A percentile compares a stretch with the other conserved stretches of the same genome.
phyloP scores from a whole-genome alignment of 129 eudicot genomes.

The Calendula officinalis region DNA sequence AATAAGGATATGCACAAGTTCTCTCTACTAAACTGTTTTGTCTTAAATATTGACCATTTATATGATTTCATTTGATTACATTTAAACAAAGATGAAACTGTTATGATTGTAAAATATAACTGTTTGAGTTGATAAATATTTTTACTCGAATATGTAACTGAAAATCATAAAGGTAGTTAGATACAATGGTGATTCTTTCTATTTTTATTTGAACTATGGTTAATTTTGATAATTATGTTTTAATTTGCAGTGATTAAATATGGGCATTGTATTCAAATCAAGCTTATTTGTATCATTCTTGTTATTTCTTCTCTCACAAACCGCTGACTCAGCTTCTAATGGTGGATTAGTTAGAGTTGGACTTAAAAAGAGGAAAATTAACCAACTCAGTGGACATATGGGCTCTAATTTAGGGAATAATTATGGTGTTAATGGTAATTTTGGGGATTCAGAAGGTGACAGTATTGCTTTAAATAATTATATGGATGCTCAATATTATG shows the following conservation, averaged over 20 bases:
- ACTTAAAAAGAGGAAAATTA: conserved; percentile 37
- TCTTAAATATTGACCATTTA: neutral
- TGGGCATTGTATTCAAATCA: conserved; percentile 20
- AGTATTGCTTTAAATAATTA: conserved; percentile 42
- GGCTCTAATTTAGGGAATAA: conserved; percentile 17
- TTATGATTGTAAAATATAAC: neutral
- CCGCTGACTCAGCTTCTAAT: conserved; percentile 26
- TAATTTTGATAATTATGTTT: neutral
- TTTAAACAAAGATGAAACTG: neutral
- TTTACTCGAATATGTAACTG: neutral
- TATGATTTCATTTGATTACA: neutral
- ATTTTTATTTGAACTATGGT: neutral
- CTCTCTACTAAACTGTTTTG: neutral
- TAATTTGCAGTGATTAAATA: conserved; percentile 23
- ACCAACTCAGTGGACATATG: conserved; percentile 3
- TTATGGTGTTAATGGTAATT: conserved; percentile 13
- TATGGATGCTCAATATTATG: conserved; percentile 61
- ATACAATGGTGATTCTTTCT: neutral
- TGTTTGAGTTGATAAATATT: neutral
- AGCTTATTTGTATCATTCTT: conserved; percentile 27
- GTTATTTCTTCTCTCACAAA: conserved; percentile 17
- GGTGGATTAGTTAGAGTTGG: conserved; percentile 35
- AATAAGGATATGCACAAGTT: neutral
- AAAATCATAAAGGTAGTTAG: neutral
- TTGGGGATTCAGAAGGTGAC: conserved; percentile 29